Conservation (phyloP, 768 basidiomycete species). For the Russula vinacea region DNA sequence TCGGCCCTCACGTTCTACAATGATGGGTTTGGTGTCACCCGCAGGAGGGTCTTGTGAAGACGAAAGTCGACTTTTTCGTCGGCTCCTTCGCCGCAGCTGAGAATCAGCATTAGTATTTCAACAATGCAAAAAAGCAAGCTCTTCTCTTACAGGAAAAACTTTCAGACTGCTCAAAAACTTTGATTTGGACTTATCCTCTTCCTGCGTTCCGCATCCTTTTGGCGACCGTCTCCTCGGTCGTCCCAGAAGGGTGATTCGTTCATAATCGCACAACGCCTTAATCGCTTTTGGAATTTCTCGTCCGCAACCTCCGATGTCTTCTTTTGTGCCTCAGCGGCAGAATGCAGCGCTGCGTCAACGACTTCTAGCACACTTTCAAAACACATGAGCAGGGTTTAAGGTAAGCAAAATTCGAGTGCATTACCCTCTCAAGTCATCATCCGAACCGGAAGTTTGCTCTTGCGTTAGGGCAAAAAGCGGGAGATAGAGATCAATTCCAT, state of each 20-base stretch:
- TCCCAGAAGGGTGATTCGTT: too few relatives aligned
- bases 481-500: constrained; percentile 3
- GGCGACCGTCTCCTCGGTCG: neutral
- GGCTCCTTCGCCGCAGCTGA: neutral
- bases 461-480: neutral
- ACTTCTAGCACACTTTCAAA: neutral
- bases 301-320: neutral
- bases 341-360: constrained; percentile 2
- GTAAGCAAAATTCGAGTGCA: neutral
- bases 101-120: neutral
- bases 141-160: neutral
- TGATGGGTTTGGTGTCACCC: neutral
- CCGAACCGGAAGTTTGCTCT: neutral
- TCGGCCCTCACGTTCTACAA: constrained; percentile 5
- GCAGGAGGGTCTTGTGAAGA: constrained; percentile 3
- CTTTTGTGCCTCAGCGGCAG: constrained; percentile 7
- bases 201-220: neutral
- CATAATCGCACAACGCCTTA: neutral
- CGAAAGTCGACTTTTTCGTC: neutral
- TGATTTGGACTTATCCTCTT: neutral
- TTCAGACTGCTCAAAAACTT: neutral
- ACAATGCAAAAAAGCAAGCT: too few relatives aligned
- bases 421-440: constrained; percentile 3
- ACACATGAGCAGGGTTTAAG: neutral
- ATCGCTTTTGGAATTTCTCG: neutral